Evolutionary conservation across 176 grass and related monocot species (phyloP).

Genomic region (Canna indica): DNA sequence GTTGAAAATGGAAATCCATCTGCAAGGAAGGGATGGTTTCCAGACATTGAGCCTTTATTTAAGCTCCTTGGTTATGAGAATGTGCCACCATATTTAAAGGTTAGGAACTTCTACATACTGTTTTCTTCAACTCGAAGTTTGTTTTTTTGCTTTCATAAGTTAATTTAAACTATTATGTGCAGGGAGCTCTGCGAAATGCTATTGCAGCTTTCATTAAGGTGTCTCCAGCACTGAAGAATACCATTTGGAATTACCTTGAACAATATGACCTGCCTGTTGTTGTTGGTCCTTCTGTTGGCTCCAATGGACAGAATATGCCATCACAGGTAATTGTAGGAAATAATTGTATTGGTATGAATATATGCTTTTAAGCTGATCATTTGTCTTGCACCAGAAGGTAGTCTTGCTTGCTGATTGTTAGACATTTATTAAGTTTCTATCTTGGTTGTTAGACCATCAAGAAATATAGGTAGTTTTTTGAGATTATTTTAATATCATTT

Average conservation of each 20-base stretch:
- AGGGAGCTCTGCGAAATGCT: constrained; percentile 80
- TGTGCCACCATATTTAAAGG: constrained; percentile 97
- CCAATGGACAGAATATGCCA: constrained; percentile 31
- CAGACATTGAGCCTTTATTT: constrained; percentile 87
- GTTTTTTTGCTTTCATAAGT: neutral
- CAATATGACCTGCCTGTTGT: constrained; percentile 95
- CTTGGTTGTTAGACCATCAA: no score
- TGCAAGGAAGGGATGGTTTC: constrained; percentile 83
- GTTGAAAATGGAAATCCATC: constrained; percentile 92
- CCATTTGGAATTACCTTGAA: constrained; percentile 91
- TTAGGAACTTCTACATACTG: constrained; percentile 3
- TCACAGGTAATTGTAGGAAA: constrained; percentile 76
- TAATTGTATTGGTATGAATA: neutral
- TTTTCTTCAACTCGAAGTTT: neutral
- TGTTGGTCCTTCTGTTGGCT: constrained; percentile 25
- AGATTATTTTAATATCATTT: no score
- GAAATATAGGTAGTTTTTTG: no score
- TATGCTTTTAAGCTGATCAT: neutral
- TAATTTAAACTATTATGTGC: constrained; percentile 14
- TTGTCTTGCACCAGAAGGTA: neutral
- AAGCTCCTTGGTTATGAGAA: constrained; percentile 97
- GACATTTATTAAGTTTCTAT: neutral
- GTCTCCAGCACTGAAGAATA: constrained; percentile 65
- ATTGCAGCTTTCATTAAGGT: constrained; percentile 89
- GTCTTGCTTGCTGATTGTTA: neutral